Evolutionary conservation across 2,329 filamentous ascomycete species (phyloP), one percentile per base, ranked within the genome.

Genomic region (Cadophora sp.): DNA sequence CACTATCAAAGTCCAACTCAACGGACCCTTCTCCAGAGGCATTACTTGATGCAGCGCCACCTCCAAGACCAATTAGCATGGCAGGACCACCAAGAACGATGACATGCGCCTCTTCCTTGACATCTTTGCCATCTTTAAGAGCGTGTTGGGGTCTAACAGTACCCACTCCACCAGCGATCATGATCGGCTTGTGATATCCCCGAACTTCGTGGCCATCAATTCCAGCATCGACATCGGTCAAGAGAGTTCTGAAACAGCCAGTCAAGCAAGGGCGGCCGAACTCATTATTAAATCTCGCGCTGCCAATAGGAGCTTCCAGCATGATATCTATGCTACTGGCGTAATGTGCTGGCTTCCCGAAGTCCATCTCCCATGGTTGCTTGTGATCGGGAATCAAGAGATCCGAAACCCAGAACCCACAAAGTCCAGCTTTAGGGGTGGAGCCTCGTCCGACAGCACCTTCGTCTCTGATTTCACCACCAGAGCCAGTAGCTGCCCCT

Each of bases 181-280:
- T 97, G 79, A 97, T 97, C 11, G 96, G 96, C 82, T 99, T 99
- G 81, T 98, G 96, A 78, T 97, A 99, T 27, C 96, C 96, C 73
- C 95, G 87, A 76, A 93, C 86, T 72, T 97, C 93, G 22, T 84
- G 84, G 1, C 75, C 76, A 59, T 83, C 81, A 68, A 85, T 83
- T 48, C 86, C 87, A 65, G 87, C 83, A 53, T 83, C 84, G 36
- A 91, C 84, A 66, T 89, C 85, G 51, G 90, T 91, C 36, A 96
- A 87, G 45, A 99, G 85, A 0, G 96, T 99, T 68, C 95, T 87
- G 84, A 99, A 99, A 77, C 94, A 95, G 24, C 96, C 96, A 2
- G 91, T 87, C 14, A 96, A 90, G 76, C 91, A 94, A 43, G 96
- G 95, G 45, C 96, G 88, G 30, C 96, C 96, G 75, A 98, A 99